Conservation (phyloP, 2,329 filamentous ascomycete genomes). For the Fonsecaea pugnacius region DNA sequence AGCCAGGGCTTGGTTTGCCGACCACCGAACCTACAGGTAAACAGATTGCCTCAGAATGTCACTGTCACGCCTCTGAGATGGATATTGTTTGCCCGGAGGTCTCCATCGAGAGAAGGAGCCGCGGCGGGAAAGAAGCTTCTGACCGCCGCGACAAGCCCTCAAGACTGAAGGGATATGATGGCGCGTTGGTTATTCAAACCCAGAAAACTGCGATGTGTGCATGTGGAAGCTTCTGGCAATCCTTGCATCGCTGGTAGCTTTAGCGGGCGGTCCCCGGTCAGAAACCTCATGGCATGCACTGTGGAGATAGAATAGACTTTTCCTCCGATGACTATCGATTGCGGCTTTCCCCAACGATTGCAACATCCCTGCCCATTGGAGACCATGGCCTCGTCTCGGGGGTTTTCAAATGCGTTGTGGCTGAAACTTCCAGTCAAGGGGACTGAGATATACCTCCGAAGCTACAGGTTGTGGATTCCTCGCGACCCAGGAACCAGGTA, state of each 20-base stretch:
- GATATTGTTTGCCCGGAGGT: no score
- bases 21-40: not conserved
- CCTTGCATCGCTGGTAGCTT: not conserved
- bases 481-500: not conserved
- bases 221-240: not conserved
- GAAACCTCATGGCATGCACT: not conserved
- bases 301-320: not conserved
- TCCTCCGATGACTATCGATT: not conserved
- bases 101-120: not conserved
- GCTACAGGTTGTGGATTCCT: not conserved
- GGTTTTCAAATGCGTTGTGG: conserved; percentile 1
- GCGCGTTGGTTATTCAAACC: not conserved
- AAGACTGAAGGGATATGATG: not conserved
- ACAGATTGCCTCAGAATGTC: not conserved
- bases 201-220: not conserved
- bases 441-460: not conserved
- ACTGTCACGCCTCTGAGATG: not conserved
- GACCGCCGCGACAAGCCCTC: not conserved
- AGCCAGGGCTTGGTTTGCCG: not conserved
- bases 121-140: not conserved
- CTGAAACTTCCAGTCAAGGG: not conserved
- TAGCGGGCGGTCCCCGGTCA: not conserved
- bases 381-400: not conserved
- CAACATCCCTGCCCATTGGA: not conserved
- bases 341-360: conserved; percentile 42